A percentile compares a stretch with the other conserved stretches of the same genome.
These are phyloP conservation scores for Diaporthe vexans DNA, from an alignment of 2,329 filamentous ascomycete species.

Conservation along the genomic window DNA sequence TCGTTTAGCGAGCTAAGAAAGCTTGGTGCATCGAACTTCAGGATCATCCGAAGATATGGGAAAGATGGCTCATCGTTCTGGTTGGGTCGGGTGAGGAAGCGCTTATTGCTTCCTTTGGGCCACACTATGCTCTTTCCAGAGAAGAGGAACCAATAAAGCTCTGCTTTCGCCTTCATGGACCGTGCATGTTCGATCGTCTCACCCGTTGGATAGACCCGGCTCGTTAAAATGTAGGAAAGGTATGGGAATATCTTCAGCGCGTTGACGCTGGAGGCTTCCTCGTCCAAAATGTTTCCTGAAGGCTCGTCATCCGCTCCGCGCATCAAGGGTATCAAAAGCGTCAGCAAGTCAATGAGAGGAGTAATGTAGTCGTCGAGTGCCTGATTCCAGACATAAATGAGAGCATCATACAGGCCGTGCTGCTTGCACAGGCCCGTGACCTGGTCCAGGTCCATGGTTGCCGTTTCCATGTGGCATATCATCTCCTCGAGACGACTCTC, in stretches of 20 bases:
- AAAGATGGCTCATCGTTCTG: slow-evolving; percentile 79
- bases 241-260: slow-evolving; percentile 96
- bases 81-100: slow-evolving; percentile 72
- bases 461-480: slow-evolving; percentile 91
- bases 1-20: slow-evolving; percentile 97
- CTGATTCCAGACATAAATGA: slow-evolving; percentile 97
- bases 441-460: slow-evolving; percentile 94
- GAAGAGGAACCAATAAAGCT: slow-evolving; percentile 94
- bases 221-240: slow-evolving; percentile 90
- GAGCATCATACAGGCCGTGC: slow-evolving; percentile 91
- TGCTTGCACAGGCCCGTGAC: slow-evolving; percentile 92
- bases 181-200: slow-evolving; percentile 79
- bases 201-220: slow-evolving; percentile 91
- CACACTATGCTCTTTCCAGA: slow-evolving; percentile 83
- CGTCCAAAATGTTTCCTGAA: slow-evolving; percentile 68
- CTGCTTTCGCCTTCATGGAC: slow-evolving; percentile 83
- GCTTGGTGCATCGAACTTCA: slow-evolving; percentile 90
- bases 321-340: slow-evolving; percentile 74
- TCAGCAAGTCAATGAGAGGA: slow-evolving; percentile 85
- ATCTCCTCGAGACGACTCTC: slow-evolving; percentile 90
- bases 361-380: slow-evolving; percentile 91
- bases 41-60: slow-evolving; percentile 84
- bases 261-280: slow-evolving; percentile 75
- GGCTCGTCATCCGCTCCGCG: slow-evolving; percentile 66
- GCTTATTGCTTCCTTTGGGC: slow-evolving; percentile 74